Base-by-base conservation (phyloP, 2,329 filamentous ascomycete genomes). In the Penicillium sp. region DNA sequence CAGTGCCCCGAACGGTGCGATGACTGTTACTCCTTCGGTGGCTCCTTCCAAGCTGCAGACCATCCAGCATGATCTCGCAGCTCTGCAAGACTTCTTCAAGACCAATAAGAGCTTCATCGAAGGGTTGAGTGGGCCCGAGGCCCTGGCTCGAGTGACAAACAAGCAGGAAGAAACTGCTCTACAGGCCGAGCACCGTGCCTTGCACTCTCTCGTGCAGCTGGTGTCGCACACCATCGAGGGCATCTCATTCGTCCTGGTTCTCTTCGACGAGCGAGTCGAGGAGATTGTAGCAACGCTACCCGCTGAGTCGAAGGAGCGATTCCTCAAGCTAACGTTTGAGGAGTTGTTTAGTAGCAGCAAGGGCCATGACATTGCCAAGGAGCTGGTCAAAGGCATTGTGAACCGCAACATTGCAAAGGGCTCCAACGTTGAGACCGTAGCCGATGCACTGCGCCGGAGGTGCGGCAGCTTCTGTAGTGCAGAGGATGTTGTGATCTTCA, bases 381-480 rank as follows among this genome's bases (percentile, higher is more conserved):
- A 95, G 47, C 78, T 98, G 1, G 93, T 98, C 49, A 98, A 97
- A 69, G 90, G 92, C 0, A 97, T 98, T 63, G 93, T 98, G 47
- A 97, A 97, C 69, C 85, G 91, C 63, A 98, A 95, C 68, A 98
- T 98, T 61, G 88, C 92, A 50, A 95, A 89, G 63, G 93, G 95
- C 8, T 92, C 91, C 4, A 98, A 97, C 56, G 92, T 98, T 18
- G 95, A 98, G 72, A 96, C 91, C 0, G 90, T 98, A 23, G 92
- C 93, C 0, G 93, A 98, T 70, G 89, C 91, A n/a, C 75, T 98
- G 43, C 82, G 93, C 41, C 81, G 93, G 60, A 83, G 91, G 61
- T 98, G 93, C 61, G 95, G 93, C 54, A 96, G 88, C 71, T 98
- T 98, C 79, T 98, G 93, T 70, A 96, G 91, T 63, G 85, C 92